These are phyloP conservation scores for Kernera saxatilis DNA, from an alignment of 345 rosid genomes.

Conservation along the genomic window DNA sequence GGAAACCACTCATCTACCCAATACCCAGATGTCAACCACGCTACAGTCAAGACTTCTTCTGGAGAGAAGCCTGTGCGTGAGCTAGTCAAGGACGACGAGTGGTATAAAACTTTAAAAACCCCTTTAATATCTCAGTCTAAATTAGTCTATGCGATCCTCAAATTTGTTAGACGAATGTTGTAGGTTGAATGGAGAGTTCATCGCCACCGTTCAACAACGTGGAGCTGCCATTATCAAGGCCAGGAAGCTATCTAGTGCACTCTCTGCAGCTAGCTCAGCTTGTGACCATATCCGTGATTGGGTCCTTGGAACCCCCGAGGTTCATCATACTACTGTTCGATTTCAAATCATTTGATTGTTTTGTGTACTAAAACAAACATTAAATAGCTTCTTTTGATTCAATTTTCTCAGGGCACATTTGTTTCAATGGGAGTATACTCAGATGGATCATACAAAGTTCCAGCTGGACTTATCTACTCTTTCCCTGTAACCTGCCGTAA, in stretches of 20 bases:
- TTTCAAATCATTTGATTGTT: neutral
- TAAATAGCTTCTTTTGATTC: neutral
- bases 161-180: neutral
- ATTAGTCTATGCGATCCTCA: neutral
- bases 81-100: constrained; percentile 80
- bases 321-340: neutral
- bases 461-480: constrained; percentile 95
- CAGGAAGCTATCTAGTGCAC: constrained; percentile 86
- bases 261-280: constrained; percentile 97
- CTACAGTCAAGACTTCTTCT: constrained; percentile 69
- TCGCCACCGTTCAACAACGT: constrained; percentile 88
- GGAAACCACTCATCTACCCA: constrained; percentile 97
- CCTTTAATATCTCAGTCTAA: neutral
- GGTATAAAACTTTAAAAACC: constrained; percentile 37
- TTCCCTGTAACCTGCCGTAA: constrained; percentile 81
- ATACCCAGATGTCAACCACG: constrained; percentile 98
- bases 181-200: constrained; percentile 91
- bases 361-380: neutral
- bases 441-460: constrained; percentile 93
- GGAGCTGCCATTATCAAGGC: constrained; percentile 99
- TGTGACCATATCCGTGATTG: constrained; percentile 98
- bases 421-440: constrained; percentile 99
- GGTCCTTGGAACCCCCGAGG: constrained; percentile 99
- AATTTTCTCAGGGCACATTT: constrained; percentile 65
- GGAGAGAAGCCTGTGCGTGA: constrained; percentile 77